Evolutionary conservation across 371 early-diverging fungal genomes (phyloP).

Genomic region (Batkoa obscura): DNA sequence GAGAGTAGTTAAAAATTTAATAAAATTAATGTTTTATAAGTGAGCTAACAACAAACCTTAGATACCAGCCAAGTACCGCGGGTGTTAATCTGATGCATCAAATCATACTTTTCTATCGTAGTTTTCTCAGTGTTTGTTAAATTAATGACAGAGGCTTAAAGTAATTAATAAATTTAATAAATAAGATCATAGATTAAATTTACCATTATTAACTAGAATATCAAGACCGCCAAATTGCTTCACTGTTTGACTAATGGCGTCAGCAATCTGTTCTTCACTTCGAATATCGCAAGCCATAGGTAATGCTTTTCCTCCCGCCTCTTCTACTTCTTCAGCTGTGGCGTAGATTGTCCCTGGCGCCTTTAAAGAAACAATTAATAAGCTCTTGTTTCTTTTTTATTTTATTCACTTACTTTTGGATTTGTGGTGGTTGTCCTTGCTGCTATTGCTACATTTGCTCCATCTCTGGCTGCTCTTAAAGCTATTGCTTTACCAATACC

Average conservation of each 20-base stretch:
- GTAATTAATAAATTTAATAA: background rate
- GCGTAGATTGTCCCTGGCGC: constrained; percentile 18
- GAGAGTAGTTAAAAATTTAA: too few relatives aligned
- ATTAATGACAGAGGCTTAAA: constrained; percentile 40
- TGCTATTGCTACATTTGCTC: constrained; percentile 48
- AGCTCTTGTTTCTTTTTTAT: background rate
- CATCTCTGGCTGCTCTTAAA: constrained; percentile 38
- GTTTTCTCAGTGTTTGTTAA: constrained; percentile 39
- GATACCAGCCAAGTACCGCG: constrained; percentile 64
- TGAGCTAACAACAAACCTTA: constrained; percentile 37
- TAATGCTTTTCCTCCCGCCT: constrained; percentile 51
- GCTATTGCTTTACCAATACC: constrained; percentile 63
- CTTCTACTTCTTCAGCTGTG: constrained; percentile 46
- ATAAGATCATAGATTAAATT: background rate
- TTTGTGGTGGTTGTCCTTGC: constrained; percentile 62
- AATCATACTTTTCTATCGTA: constrained; percentile 44
- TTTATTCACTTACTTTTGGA: constrained; percentile 24
- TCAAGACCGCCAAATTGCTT: constrained; percentile 51
- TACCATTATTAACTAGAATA: constrained; percentile 52
- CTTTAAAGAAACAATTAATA: background rate
- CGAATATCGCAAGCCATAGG: constrained; percentile 65
- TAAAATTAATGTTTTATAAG: too few relatives aligned
- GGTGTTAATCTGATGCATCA: constrained; percentile 62
- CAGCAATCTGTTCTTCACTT: constrained; percentile 40
- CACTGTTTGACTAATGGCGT: constrained; percentile 41